These are phyloP conservation scores for Alternaria incomplexa DNA, from an alignment of 2,329 filamentous ascomycete species.

Conservation along the genomic window DNA sequence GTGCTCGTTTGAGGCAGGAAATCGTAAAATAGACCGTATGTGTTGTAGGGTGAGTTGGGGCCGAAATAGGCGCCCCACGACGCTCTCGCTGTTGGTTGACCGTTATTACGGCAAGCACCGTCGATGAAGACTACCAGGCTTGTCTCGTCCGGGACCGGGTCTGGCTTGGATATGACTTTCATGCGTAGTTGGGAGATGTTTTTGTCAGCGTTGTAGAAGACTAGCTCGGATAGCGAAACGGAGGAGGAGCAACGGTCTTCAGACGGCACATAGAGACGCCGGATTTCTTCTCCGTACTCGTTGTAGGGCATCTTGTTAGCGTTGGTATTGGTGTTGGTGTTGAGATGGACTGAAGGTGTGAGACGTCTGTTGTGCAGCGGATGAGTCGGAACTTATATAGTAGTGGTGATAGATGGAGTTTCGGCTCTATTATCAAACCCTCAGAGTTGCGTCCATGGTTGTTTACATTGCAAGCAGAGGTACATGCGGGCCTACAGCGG, in stretches of 20 bases:
- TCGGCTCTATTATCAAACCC: conserved; percentile 2
- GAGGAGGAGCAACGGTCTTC: background rate
- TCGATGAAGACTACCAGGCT: conserved; percentile 27
- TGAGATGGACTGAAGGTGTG: background rate
- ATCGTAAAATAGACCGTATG: background rate
- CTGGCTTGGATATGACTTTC: background rate
- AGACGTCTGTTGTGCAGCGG: background rate
- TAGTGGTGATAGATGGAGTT: background rate
- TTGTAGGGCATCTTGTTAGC: background rate
- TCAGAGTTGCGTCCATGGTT: background rate
- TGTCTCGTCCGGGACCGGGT: background rate
- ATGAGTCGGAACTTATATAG: background rate
- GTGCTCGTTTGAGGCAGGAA: background rate
- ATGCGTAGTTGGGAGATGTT: conserved; percentile 9
- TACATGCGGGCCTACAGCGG: background rate
- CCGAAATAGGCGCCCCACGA: background rate
- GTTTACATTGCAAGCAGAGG: background rate
- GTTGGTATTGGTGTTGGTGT: background rate
- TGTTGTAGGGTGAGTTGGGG: background rate
- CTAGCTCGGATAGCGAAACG: background rate
- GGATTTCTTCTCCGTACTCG: background rate
- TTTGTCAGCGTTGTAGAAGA: conserved; percentile 10
- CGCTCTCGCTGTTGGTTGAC: background rate
- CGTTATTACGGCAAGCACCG: conserved; percentile 30
- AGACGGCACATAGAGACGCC: background rate